Evolutionary conservation across 1,284 basidiomycete genomes (phyloP).

Genomic region (Schizophyllum amplum): DNA sequence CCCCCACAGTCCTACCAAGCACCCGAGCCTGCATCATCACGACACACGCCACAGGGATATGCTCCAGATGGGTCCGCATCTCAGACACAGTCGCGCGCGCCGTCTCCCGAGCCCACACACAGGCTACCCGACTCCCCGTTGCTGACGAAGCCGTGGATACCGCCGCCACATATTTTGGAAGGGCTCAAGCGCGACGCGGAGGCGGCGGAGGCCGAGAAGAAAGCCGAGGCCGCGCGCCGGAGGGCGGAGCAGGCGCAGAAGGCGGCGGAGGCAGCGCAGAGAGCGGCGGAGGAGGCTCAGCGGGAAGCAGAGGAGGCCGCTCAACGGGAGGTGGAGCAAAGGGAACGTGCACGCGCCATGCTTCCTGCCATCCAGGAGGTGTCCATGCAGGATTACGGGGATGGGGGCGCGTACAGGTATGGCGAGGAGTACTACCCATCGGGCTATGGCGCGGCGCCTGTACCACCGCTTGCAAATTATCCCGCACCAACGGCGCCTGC

Average conservation of each 20-base stretch:
- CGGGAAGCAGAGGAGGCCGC: neutral
- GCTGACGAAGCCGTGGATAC: neutral
- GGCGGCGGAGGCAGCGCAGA: neutral
- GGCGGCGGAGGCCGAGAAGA: neutral
- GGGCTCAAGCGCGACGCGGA: neutral
- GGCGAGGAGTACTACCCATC: neutral
- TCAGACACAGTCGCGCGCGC: too few relatives aligned
- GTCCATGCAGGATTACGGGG: too few relatives aligned
- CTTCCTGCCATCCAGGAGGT: neutral
- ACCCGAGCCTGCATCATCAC: neutral
- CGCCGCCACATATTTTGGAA: neutral
- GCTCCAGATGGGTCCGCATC: neutral
- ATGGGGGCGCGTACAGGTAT: neutral
- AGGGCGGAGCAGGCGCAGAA: neutral
- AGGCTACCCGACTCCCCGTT: neutral
- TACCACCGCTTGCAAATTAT: neutral
- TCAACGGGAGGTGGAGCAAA: neutral
- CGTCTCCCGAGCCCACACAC: neutral
- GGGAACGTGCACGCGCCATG: slow-evolving; percentile 8
- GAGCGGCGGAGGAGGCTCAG: neutral
- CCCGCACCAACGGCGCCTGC: too few relatives aligned
- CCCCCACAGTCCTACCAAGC: neutral
- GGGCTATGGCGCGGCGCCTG: neutral
- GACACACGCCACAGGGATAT: neutral
- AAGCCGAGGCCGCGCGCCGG: neutral